A percentile compares a stretch with the other conserved stretches of the same genome.
Evolutionary conservation across 108 stramenopile species (phyloP).

Genomic region (Cyclotella choctawhatcheeana): DNA sequence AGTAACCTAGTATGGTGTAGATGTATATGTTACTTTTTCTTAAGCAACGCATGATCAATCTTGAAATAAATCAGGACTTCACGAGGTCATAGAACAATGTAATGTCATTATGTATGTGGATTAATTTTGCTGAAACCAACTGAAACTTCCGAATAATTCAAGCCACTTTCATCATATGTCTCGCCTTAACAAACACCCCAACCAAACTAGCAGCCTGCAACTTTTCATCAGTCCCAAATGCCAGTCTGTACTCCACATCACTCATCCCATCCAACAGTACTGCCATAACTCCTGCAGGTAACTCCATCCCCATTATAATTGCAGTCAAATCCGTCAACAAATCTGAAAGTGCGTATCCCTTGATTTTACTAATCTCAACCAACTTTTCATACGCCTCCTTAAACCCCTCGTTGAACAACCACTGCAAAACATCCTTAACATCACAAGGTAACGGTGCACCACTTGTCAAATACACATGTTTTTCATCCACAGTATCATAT

Average conservation of each 20-base stretch:
- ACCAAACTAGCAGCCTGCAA: slow-evolving; percentile 83
- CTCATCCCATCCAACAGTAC: slow-evolving; percentile 82
- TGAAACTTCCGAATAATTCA: background rate
- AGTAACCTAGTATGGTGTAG: too few relatives aligned
- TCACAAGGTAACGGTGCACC: slow-evolving; percentile 85
- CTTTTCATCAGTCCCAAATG: slow-evolving; percentile 79
- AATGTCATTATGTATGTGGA: background rate
- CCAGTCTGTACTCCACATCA: slow-evolving; percentile 79
- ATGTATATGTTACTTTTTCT: too few relatives aligned
- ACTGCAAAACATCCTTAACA: slow-evolving; percentile 62
- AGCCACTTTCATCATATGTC: slow-evolving; percentile 52
- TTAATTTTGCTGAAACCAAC: background rate
- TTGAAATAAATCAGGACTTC: too few relatives aligned
- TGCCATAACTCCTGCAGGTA: slow-evolving; percentile 69
- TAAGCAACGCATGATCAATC: background rate
- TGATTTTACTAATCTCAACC: slow-evolving; percentile 57
- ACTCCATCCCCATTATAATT: slow-evolving; percentile 51
- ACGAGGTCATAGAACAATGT: background rate
- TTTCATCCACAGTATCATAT: slow-evolving; percentile 59
- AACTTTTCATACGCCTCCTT: slow-evolving; percentile 61
- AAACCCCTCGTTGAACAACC: slow-evolving; percentile 77
- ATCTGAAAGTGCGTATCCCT: slow-evolving; percentile 85
- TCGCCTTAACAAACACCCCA: slow-evolving; percentile 76
- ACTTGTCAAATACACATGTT: slow-evolving; percentile 79
- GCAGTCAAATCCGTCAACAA: slow-evolving; percentile 69